Evolutionary conservation across 2,329 filamentous ascomycete genomes (phyloP), one percentile per base, ranked within the genome.

Genomic region (Botrytis medusae): DNA sequence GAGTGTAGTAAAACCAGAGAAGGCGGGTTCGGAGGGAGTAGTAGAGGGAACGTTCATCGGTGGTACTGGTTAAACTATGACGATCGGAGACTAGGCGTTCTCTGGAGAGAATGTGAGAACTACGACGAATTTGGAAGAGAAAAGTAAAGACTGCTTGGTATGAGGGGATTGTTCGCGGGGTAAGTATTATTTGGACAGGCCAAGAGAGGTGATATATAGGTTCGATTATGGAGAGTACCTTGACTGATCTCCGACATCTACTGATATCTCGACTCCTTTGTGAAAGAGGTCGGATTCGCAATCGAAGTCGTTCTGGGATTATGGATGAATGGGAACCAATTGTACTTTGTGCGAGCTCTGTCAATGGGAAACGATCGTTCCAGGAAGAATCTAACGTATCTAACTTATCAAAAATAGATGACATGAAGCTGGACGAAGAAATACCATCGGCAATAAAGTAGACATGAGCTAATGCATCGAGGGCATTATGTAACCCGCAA

Each of bases 351-450:
- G 92, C 90, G 2, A 94, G 83, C 76, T 95, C 93, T 0, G 92
- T 96, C 42, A 98, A 84, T 0, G 92, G 86, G 79, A 95, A 97
- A 32, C 90, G 89, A 80, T 98, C 94, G 75, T 91, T 91, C 95
- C 94, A 98, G 51, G 83, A 84, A 9, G 79, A 82, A 79, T 84
- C 86, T 25, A 86, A 78, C 2, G 83, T 85, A 77, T 96, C 92
- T 62, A 98, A 87, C 67, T 92, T 90, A 72, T 91, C 88, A 79
- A 97, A 97, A 1, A 98, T 81, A 20, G 87, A 87, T 40, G 86
- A 86, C 20, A 91, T 88, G 77, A 97, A 91, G 0, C 84, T 82
- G 64, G 91, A 87, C 1, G 91, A 88, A 0, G 90, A 84, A 1
- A 89, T 87, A 2, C 94, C 93, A 77, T 98, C 90, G 25, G 88